Evolutionary conservation across 2,329 filamentous ascomycete species (phyloP).

Genomic region (Trichoderma atrobrunneum): DNA sequence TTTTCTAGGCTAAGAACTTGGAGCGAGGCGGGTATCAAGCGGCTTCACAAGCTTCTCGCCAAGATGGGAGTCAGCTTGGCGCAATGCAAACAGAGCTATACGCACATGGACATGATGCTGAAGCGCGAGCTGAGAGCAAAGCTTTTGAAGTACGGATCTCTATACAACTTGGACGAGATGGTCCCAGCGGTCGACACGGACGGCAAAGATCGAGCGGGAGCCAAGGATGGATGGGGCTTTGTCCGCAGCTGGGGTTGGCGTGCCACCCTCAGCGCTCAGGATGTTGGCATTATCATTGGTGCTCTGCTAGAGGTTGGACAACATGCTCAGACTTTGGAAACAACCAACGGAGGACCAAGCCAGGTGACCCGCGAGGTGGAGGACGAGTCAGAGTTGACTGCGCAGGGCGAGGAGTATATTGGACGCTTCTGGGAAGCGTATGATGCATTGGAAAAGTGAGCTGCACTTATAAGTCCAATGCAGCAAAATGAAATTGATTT

Average conservation of each 20-base stretch:
- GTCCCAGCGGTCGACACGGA: slow-evolving; percentile 76
- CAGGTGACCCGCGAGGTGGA: slow-evolving; percentile 42
- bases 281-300: slow-evolving; percentile 89
- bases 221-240: slow-evolving; percentile 94
- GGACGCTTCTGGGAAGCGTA: slow-evolving; percentile 69
- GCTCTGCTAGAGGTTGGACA: slow-evolving; percentile 90
- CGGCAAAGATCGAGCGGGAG: slow-evolving; percentile 64
- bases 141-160: slow-evolving; percentile 83
- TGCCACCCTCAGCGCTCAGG: slow-evolving; percentile 86
- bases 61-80: slow-evolving; percentile 97
- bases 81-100: slow-evolving; percentile 93
- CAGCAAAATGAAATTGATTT: not conserved
- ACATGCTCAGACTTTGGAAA: slow-evolving; percentile 39
- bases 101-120: slow-evolving; percentile 97
- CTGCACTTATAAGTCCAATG: slow-evolving; percentile 15
- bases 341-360: slow-evolving; percentile 27
- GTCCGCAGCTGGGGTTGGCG: slow-evolving; percentile 98
- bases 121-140: slow-evolving; percentile 84
- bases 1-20: slow-evolving; percentile 90
- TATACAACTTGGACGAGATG: slow-evolving; percentile 92
- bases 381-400: slow-evolving; percentile 46
- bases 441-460: slow-evolving; percentile 67
- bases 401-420: slow-evolving; percentile 63
- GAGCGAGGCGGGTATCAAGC: slow-evolving; percentile 84
- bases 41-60: slow-evolving; percentile 88